A percentile compares a stretch with the other conserved stretches of the same genome.
Evolutionary conservation across 441 rosid species (phyloP).

Genomic region (Aquilaria agallochum): DNA sequence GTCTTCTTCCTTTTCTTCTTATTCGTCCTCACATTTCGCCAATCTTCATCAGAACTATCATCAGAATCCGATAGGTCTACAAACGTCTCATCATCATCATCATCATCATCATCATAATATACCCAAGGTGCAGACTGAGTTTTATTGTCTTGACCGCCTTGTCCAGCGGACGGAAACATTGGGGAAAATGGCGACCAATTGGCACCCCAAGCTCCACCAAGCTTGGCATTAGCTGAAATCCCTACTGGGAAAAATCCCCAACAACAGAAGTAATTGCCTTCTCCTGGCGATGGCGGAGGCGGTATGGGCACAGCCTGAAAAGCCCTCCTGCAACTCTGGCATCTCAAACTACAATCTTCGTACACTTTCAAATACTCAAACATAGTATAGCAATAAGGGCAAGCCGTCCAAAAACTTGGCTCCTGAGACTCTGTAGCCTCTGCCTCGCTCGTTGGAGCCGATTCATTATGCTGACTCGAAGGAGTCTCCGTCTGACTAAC

Average conservation of each 20-base stretch:
- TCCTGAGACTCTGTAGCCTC: constrained; percentile 23
- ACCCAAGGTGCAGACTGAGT: constrained; percentile 29
- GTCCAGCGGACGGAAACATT: constrained; percentile 50
- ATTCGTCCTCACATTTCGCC: constrained; percentile 24
- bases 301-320: constrained; percentile 63
- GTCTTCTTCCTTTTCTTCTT: constrained; percentile 24
- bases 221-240: constrained; percentile 30
- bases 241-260: constrained; percentile 82
- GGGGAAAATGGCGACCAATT: constrained; percentile 80
- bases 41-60: constrained; percentile 40
- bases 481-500: neutral
- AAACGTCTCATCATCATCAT: constrained; percentile 45
- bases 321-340: constrained; percentile 75
- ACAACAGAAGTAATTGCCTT: constrained; percentile 54
- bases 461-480: constrained; percentile 9
- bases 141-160: constrained; percentile 5
- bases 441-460: constrained; percentile 12
- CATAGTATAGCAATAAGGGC: constrained; percentile 73
- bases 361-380: constrained; percentile 73
- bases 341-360: constrained; percentile 62
- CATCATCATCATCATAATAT: constrained; percentile 54
- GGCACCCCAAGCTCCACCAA: constrained; percentile 19
- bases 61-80: constrained; percentile 59
- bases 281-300: constrained; percentile 58
- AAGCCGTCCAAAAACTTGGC: constrained; percentile 81